A percentile compares a stretch with the other conserved stretches of the same genome.
These are phyloP conservation scores for Lactarius pseudohatsudake DNA, from an alignment of 768 basidiomycete genomes.

Conservation along the genomic window DNA sequence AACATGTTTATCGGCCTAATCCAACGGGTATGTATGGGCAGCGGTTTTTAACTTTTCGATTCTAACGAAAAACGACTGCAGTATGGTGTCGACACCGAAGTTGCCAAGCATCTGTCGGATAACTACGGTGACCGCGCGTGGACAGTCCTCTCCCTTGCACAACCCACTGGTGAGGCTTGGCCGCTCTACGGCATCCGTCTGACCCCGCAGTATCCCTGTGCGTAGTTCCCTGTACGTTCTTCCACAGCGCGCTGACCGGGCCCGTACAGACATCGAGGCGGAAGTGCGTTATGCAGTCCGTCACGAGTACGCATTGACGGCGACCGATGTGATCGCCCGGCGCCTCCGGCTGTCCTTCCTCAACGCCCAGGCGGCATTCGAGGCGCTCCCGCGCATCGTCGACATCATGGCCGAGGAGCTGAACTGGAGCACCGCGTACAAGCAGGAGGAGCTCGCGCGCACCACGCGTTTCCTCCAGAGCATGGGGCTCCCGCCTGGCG, in stretches of 20 bases:
- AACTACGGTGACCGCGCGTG: conserved; percentile 97
- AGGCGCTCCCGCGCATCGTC: conserved; percentile 81
- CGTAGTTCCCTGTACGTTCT: conserved; percentile 29
- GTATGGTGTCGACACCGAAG: conserved; percentile 90
- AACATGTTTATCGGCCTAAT: conserved; percentile 98
- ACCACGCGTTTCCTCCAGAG: conserved; percentile 69
- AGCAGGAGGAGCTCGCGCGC: conserved; percentile 54
- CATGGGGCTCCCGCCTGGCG: conserved; percentile 73
- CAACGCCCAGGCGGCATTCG: conserved; percentile 81
- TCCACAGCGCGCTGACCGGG: conserved; percentile 7
- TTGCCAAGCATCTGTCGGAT: conserved; percentile 90
- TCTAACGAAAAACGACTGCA: conserved; percentile 33
- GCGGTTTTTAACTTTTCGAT: background rate
- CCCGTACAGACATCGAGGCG: conserved; percentile 72
- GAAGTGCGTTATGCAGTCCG: conserved; percentile 88
- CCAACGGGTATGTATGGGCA: conserved; percentile 62
- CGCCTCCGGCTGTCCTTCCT: conserved; percentile 94
- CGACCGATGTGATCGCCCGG: conserved; percentile 89
- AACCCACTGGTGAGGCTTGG: conserved; percentile 76
- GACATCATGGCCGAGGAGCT: conserved; percentile 90
- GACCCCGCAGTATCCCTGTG: conserved; percentile 72
- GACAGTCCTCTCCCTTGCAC: conserved; percentile 83
- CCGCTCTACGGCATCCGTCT: conserved; percentile 84
- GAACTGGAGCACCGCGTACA: conserved; percentile 64
- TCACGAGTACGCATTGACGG: conserved; percentile 91